Evolutionary conservation across 148 eudicot species (phyloP), one percentile per base, ranked within the genome.

Genomic region (Persicaria maculosa): DNA sequence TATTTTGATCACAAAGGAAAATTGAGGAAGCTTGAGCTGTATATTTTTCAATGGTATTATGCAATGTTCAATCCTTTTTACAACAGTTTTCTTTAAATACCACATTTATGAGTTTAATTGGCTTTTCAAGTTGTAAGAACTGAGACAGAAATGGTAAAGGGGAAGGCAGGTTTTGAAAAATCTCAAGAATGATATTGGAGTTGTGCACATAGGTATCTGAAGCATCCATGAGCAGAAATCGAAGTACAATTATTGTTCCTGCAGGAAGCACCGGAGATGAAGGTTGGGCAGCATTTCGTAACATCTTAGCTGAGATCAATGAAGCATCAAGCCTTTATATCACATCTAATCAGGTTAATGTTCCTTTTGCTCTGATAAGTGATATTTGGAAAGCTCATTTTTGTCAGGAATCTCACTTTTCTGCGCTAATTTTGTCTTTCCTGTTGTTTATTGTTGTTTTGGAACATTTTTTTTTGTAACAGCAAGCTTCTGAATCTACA

Each of bases 191-290:
- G 36, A 58, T 5, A 58, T 31, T 58, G 64, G 12, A 58, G 64
- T 7, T 25, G 25, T 58, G 31, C 53, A 68, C 76, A 79, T 83
- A 93, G 97, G 88, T 93, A 50, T 93, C 98, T 53, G 98, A 93
- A 85, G 98, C 98, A 72, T 93, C 98, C 77, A 88, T 89, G 79
- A 93, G 91, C 82, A 88, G 98, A 68, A 93, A 91, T 83, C 95
- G 98, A 78, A 93, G 98, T 79, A 91, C 98, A 46, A 93, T 93
- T 67, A 93, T 93, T 82, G 91, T 93, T 81, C 98, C 98, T 7
- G 91, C 97, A 52, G 98, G 98, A 74, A 91, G 86, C 84, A 77
- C 86, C 68, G 80, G 84, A 70, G 98, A 88, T 75, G 98, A 91
- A 83, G 98, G 98, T 11, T 93, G 98, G 98, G 85, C 87, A 70